A percentile compares a stretch with the other conserved stretches of the same genome.
Evolutionary conservation across 2,329 filamentous ascomycete genomes (phyloP).

Genomic region (Pseudomassariella vexata): DNA sequence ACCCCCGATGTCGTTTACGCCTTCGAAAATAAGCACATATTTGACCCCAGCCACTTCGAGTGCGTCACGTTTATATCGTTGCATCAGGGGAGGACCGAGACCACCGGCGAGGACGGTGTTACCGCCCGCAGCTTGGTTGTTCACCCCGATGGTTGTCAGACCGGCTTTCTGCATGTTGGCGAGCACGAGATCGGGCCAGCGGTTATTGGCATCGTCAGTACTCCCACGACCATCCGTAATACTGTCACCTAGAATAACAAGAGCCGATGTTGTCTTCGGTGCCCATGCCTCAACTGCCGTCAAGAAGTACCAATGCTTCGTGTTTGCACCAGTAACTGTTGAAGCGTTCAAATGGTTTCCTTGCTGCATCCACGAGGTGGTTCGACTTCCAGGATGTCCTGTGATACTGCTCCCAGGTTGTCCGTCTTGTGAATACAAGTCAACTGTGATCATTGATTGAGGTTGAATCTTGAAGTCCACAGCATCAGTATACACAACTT

Average conservation of each 20-base stretch:
- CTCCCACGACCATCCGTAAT: constrained; percentile 65
- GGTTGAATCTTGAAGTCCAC: constrained; percentile 46
- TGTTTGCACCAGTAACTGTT: constrained; percentile 35
- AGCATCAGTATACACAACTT: constrained; percentile 55
- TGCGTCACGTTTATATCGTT: constrained; percentile 59
- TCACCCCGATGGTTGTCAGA: constrained; percentile 46
- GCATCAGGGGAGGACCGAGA: constrained; percentile 54
- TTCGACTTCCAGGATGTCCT: constrained; percentile 59
- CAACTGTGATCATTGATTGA: constrained; percentile 49
- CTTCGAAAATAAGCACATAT: constrained; percentile 62
- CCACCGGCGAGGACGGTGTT: constrained; percentile 59
- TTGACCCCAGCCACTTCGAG: constrained; percentile 50
- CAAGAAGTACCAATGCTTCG: constrained; percentile 51
- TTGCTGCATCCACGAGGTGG: constrained; percentile 51
- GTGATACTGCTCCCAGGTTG: constrained; percentile 54
- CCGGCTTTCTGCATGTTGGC: constrained; percentile 40
- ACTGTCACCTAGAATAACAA: constrained; percentile 57
- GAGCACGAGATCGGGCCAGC: constrained; percentile 55
- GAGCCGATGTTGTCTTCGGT: constrained; percentile 32
- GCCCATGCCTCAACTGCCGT: constrained; percentile 53
- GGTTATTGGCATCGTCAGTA: constrained; percentile 53
- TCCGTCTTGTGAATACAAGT: constrained; percentile 50
- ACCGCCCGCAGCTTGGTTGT: constrained; percentile 65
- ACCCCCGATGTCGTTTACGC: constrained; percentile 63
- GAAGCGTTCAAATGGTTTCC: constrained; percentile 49